Evolutionary conservation across 352 stramenopile genomes (phyloP).

Genomic region (Phytophthora palmivora): DNA sequence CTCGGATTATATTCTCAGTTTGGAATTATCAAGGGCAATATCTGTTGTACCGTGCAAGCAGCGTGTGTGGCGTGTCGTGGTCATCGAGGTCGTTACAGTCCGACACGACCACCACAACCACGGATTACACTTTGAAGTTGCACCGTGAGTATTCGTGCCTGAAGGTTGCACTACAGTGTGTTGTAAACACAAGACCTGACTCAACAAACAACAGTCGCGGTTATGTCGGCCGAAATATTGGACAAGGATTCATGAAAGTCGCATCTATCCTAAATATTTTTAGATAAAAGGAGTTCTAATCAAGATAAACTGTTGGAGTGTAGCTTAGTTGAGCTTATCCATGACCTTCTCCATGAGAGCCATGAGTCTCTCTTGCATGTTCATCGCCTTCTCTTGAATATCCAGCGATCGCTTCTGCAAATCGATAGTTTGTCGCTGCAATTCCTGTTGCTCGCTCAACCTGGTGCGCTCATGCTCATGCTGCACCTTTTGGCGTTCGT

Average conservation of each 20-base stretch:
- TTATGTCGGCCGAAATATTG: constrained; percentile 18
- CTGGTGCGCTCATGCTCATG: constrained; percentile 13
- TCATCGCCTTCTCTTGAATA: constrained; percentile 37
- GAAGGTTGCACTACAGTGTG: neutral
- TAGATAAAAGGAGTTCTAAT: neutral
- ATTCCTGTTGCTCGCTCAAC: constrained; percentile 22
- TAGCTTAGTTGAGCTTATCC: constrained; percentile 35
- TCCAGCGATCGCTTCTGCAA: constrained; percentile 32
- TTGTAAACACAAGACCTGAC: too few relatives aligned
- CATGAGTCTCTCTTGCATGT: constrained; percentile 37
- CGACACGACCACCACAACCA: neutral
- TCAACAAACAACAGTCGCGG: constrained; percentile 1
- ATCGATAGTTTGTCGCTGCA: constrained; percentile 30
- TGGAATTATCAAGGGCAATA: neutral
- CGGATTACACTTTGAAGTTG: constrained; percentile 3
- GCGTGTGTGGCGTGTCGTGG: neutral
- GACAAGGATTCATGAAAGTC: neutral
- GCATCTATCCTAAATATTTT: too few relatives aligned
- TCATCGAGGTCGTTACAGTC: neutral
- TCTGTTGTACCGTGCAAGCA: too few relatives aligned
- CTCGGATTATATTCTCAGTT: neutral
- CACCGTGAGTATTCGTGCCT: constrained; percentile 2
- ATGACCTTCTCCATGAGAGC: constrained; percentile 37
- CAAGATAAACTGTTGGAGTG: neutral
- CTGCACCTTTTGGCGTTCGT: constrained; percentile 16